Base-by-base conservation (phyloP, 2,329 filamentous ascomycete genomes). In the Xylaria sp. region DNA sequence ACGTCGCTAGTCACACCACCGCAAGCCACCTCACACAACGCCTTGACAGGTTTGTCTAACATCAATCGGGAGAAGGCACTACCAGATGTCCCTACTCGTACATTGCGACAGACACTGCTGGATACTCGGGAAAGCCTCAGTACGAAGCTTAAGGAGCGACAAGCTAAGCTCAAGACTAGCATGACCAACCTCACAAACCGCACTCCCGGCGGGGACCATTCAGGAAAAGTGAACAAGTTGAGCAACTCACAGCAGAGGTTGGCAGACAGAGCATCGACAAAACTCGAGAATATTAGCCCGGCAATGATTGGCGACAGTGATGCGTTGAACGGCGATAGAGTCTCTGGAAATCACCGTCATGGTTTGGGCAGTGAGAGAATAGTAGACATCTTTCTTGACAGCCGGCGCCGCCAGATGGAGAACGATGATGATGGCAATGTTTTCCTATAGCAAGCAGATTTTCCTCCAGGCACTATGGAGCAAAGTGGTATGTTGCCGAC, bases 361-460 rank as follows among this genome's bases (percentile, higher is more conserved):
- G 69, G 68, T 0, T 68, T 76, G 60, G 78, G 78, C 2, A 80
- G 80, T 65, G 78, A 78, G 68, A 73, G 74, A 48, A 83, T 84
- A 78, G 80, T 84, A 6, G 80, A 84, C 55, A 60, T 79, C 53
- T 83, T 84, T 66, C 71, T 84, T 34, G 82, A 74, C 60, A 81
- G 76, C 52, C 75, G 81, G 16, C 74, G 77, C 13, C 77, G 70
- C 61, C 73, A 75, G 10, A 75, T 77, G 44, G 68, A 72, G 23
- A 76, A 75, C 10, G 75, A 72, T 53, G 73, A 73, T 2, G 74
- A 75, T 4, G 67, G 67, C n/a, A 68, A 61, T 37, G 73, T 70
- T 1, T 74, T 76, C 59, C 39, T 75, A 18, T 75, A 55, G 71
- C 11, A 4, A n/a, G 39, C 1, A 44, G 44, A 34, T 3, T 7